Evolutionary conservation across 805 yeast species (phyloP).

Genomic region (Hanseniaspora vineae): DNA sequence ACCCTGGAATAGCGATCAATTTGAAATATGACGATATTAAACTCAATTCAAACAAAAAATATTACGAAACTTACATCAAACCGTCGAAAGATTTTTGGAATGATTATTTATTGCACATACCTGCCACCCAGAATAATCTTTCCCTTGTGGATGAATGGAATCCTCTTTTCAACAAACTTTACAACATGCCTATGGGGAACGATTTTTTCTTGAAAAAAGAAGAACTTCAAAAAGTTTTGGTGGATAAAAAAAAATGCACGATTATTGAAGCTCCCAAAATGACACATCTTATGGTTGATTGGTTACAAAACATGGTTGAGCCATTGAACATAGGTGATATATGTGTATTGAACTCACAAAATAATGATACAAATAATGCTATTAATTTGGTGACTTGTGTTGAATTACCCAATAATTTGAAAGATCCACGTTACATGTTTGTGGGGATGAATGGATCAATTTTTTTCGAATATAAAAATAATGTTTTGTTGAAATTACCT

Average conservation of each 20-base stretch:
- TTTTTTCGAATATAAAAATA: constrained; percentile 31
- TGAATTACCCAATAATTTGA: constrained; percentile 34
- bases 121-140: too few relatives aligned
- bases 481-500: constrained; percentile 43
- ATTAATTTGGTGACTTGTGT: constrained; percentile 41
- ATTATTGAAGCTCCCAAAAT: neutral
- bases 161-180: too few relatives aligned
- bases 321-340: constrained; percentile 45
- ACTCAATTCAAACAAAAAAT: constrained; percentile 11
- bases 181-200: neutral
- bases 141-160: too few relatives aligned
- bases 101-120: too few relatives aligned
- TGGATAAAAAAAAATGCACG: neutral
- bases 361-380: neutral
- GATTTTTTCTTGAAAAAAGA: neutral
- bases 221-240: neutral
- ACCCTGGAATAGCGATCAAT: constrained; percentile 18
- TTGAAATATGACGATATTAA: constrained; percentile 10
- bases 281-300: neutral
- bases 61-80: constrained; percentile 9
- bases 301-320: constrained; percentile 3
- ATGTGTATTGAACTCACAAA: constrained; percentile 34
- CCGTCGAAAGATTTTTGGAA: constrained; percentile 11
- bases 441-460: constrained; percentile 46
- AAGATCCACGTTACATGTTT: constrained; percentile 45